phyloP scores from a whole-genome alignment of 257 asterid species.

The Plantago major region DNA sequence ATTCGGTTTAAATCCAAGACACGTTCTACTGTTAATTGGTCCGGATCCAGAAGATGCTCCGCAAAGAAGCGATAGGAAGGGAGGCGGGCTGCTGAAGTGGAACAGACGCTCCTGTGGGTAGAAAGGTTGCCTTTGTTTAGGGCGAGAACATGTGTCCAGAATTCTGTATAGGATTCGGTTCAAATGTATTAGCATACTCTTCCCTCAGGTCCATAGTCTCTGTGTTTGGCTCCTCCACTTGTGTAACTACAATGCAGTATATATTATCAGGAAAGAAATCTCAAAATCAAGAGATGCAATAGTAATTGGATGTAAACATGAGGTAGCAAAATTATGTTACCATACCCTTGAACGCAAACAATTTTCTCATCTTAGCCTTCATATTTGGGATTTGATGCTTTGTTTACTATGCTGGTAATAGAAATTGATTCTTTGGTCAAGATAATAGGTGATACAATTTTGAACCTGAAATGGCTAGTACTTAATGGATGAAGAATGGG shows the following conservation, averaged over 20 bases:
- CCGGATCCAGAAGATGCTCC: conserved; percentile 75
- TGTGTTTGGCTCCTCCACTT: conserved; percentile 21
- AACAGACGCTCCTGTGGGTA: conserved; percentile 42
- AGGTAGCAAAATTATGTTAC: no score
- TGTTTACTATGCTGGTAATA: no score
- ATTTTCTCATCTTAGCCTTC: no score
- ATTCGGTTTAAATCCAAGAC: conserved; percentile 33
- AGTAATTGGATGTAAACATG: no score
- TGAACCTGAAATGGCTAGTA: no score
- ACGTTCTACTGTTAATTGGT: conserved; percentile 42
- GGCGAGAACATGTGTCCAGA: conserved; percentile 69
- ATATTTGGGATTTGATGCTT: no score
- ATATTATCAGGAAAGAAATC: no score
- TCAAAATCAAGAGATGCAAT: no score
- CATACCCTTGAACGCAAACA: no score
- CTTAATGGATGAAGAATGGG: no score
- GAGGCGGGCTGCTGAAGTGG: conserved; percentile 74
- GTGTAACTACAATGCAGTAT: not conserved
- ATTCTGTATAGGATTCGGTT: conserved; percentile 65
- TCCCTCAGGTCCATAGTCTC: conserved; percentile 56
- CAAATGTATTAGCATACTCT: conserved; percentile 91
- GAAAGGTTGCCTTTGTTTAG: conserved; percentile 38
- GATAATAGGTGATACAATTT: no score
- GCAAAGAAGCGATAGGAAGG: conserved; percentile 77
- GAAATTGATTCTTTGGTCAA: no score